phyloP scores from a whole-genome alignment of 108 stramenopile species.

The Parietichytrium sp. region DNA sequence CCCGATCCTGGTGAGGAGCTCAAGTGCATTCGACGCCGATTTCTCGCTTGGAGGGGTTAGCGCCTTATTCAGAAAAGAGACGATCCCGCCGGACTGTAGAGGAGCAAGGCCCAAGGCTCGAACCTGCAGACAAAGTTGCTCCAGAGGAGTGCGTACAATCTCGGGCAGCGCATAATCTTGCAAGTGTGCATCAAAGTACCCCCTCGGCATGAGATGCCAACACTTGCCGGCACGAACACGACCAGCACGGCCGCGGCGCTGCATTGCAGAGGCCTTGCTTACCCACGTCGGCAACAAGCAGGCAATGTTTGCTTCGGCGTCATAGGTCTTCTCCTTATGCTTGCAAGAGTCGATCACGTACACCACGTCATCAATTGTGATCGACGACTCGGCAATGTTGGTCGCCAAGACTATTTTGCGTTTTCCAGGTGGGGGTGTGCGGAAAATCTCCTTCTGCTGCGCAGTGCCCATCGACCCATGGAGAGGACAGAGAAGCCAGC shows the following conservation, averaged over 20 bases:
- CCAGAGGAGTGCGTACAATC: slow-evolving; percentile 82
- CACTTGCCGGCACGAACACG: slow-evolving; percentile 79
- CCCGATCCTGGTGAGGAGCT: slow-evolving; percentile 65
- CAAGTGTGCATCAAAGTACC: slow-evolving; percentile 62
- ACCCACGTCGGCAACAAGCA: slow-evolving; percentile 78
- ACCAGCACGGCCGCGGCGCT: slow-evolving; percentile 86
- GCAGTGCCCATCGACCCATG: slow-evolving; percentile 69
- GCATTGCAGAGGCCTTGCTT: slow-evolving; percentile 78
- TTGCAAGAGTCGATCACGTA: slow-evolving; percentile 62
- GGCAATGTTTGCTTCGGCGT: slow-evolving; percentile 50
- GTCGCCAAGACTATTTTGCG: slow-evolving; percentile 89
- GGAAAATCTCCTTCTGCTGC: slow-evolving; percentile 79
- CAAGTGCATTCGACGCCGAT: slow-evolving; percentile 64
- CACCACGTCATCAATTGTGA: slow-evolving; percentile 65
- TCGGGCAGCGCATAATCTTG: slow-evolving; percentile 76
- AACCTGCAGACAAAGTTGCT: slow-evolving; percentile 82
- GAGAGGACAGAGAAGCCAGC: slow-evolving; percentile 61
- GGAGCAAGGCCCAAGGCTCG: slow-evolving; percentile 68
- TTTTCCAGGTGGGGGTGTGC: slow-evolving; percentile 60
- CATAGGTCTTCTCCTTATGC: slow-evolving; percentile 64
- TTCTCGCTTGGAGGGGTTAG: slow-evolving; percentile 70
- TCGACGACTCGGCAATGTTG: slow-evolving; percentile 89
- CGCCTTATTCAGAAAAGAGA: slow-evolving; percentile 65
- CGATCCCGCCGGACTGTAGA: not conserved
- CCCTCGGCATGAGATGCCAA: slow-evolving; percentile 66